Evolutionary conservation across 192 early-diverging fungal species (phyloP).

Genomic region (Diversispora epigaea): DNA sequence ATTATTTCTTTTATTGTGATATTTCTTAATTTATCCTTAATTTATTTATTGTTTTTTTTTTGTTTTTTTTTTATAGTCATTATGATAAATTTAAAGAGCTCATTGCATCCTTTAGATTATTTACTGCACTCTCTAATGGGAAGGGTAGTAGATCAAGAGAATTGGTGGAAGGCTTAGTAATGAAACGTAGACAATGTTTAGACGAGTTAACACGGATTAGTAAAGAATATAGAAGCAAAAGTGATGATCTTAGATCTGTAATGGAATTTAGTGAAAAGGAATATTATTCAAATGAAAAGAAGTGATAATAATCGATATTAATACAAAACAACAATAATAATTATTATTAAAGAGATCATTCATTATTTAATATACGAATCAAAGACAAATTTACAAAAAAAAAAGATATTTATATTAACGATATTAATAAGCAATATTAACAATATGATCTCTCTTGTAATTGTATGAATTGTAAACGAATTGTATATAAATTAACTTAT

Average conservation of each 20-base stretch:
- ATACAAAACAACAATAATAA: too few species aligned
- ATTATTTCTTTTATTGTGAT: neutral
- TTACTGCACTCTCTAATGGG: conserved; percentile 8
- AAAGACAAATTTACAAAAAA: too few species aligned
- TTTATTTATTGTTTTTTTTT: neutral
- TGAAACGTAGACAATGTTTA: conserved; percentile 3
- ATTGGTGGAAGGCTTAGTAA: conserved; percentile 1
- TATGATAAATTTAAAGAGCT: conserved; percentile 29
- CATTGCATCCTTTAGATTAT: conserved; percentile 25
- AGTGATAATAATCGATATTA: neutral
- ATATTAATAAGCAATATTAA: too few species aligned
- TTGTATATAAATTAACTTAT: too few species aligned
- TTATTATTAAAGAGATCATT: too few species aligned
- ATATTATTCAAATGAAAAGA: neutral
- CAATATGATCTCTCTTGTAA: too few species aligned
- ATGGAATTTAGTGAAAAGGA: conserved; percentile 8
- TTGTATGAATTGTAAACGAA: too few species aligned
- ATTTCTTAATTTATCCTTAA: neutral
- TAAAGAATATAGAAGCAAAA: conserved; percentile 23
- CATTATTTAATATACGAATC: too few species aligned
- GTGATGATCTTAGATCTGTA: conserved; percentile 25
- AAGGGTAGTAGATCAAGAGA: conserved; percentile 19
- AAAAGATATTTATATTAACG: too few species aligned
- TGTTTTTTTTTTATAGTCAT: conserved; percentile 22
- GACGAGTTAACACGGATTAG: neutral